Evolutionary conservation across 768 basidiomycete genomes (phyloP), one percentile per base, ranked within the genome.

Genomic region (Boletus huronensis): DNA sequence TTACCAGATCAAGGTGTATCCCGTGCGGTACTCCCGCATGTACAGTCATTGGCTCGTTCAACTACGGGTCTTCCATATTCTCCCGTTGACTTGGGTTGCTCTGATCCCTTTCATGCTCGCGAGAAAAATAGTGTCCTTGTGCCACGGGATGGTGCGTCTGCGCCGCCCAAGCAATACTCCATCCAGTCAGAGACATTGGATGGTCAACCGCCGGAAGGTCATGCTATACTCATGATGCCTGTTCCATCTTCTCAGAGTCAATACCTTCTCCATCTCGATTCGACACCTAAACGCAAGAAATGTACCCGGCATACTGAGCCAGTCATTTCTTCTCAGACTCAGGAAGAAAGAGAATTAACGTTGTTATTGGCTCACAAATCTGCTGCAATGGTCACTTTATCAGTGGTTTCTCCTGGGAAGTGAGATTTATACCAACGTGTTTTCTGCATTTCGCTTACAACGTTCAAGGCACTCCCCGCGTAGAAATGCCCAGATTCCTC

Each of bases 201-300:
- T 47, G 39, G 38, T 14, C 61, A 43, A 46, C 21, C 45, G 28
- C 45, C 48, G 10, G 26, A 43, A 21, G 42, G 21, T 25, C 55
- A 41, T 44, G 26, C 46, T 31, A 34, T 57, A 25, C 50, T 56
- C 25, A 28, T 31, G 36, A 53, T 64, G 34, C 58, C 66, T 13
- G 42, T 71, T 11, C 53, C 62, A 9, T 71, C 70, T 14, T 71
- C 70, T 41, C 70, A 71, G 42, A 71, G 70, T 34, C 70, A 71
- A 59, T 71, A 71, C 47, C 68, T 71, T 32, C 67, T 71, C 31
- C 60, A 59, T 31, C 29, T 41, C 28, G 70, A 71, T 45, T 64
- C 65, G 17, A 71, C 70, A 13, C 70, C 70, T 10, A 72, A 65
- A 36, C 67, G 76, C 73, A 62, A 72, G 60, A 62, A 72, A 70